A percentile compares a stretch with the other conserved stretches of the same genome.
phyloP scores from a whole-genome alignment of 2,329 filamentous ascomycete species.

The Sclerotinia borealis region DNA sequence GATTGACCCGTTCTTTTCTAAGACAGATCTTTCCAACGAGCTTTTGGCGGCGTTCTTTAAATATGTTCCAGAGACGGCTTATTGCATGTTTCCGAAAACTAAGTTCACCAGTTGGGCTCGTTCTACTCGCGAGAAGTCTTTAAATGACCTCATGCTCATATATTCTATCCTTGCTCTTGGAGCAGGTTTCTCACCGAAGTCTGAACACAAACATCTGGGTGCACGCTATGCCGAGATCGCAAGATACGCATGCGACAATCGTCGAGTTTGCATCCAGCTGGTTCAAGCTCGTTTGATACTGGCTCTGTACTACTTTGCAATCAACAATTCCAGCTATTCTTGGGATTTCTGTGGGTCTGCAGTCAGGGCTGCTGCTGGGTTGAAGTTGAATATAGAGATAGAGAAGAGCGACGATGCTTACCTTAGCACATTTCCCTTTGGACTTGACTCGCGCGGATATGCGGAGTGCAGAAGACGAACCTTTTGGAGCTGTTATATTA shows the following conservation, averaged over 20 bases:
- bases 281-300: constrained; percentile 63
- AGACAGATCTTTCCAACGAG: constrained; percentile 44
- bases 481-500: constrained; percentile 65
- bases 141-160: constrained; percentile 52
- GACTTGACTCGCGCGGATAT: constrained; percentile 50
- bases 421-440: constrained; percentile 45
- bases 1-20: constrained; percentile 46
- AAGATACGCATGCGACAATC: constrained; percentile 49
- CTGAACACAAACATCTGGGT: constrained; percentile 40
- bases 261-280: constrained; percentile 53
- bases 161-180: constrained; percentile 54
- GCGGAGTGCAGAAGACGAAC: constrained; percentile 64
- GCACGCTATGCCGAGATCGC: constrained; percentile 49
- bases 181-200: constrained; percentile 45
- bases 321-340: constrained; percentile 51
- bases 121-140: constrained; percentile 39
- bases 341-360: constrained; percentile 60
- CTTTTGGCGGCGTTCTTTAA: constrained; percentile 51
- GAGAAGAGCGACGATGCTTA: constrained; percentile 40
- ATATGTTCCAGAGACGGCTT: constrained; percentile 48
- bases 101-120: constrained; percentile 50
- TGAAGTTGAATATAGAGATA: constrained; percentile 60
- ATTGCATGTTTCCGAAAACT: constrained; percentile 49
- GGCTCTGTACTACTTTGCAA: constrained; percentile 58
- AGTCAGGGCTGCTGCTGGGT: constrained; percentile 50